These are phyloP conservation scores for Ophiostoma ips DNA, from an alignment of 2,329 filamentous ascomycete species.

Conservation along the genomic window DNA sequence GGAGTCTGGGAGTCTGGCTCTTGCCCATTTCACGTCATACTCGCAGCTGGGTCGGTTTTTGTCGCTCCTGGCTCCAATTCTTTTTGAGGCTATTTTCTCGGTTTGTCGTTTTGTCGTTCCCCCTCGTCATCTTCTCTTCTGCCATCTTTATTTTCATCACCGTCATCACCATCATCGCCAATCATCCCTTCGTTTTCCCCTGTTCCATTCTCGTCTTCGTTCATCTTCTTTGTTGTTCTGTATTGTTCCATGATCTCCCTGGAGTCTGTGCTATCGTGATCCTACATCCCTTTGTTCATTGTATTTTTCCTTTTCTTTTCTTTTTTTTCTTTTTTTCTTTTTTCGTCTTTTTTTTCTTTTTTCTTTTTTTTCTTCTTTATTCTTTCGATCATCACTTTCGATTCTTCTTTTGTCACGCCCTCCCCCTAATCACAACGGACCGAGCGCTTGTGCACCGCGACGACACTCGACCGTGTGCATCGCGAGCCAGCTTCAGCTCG, in stretches of 20 bases:
- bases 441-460: neutral
- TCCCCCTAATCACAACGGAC: neutral
- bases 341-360: neutral
- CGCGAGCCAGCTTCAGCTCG: neutral
- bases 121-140: neutral
- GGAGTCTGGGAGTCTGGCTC: neutral
- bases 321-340: neutral
- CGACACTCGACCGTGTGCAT: neutral
- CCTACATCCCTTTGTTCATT: neutral
- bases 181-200: no score
- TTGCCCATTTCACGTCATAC: no score
- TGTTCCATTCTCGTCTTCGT: neutral
- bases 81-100: neutral
- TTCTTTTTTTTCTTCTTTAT: neutral
- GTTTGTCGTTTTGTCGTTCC: no score
- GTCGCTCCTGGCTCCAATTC: no score
- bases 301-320: neutral
- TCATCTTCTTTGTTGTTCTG: neutral
- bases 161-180: no score
- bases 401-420: neutral
- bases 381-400: neutral
- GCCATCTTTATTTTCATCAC: no score
- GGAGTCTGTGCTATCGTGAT: neutral
- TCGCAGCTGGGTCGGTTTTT: no score
- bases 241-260: no score